Evolutionary conservation across 805 yeast species (phyloP), one percentile per base, ranked within the genome.

Genomic region (Starmerella stigmatis): DNA sequence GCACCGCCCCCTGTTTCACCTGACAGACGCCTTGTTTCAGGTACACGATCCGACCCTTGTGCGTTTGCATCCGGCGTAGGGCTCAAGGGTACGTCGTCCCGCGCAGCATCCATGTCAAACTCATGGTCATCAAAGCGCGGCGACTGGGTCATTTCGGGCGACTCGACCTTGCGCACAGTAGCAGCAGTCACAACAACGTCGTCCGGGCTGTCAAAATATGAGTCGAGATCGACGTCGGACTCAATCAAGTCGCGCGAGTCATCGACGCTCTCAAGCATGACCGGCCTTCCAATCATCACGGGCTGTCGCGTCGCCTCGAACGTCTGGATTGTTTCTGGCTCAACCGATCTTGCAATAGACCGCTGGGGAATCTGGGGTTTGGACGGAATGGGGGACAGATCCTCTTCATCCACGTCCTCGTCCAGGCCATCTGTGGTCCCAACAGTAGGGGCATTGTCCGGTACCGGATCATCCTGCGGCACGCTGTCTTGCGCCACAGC

Each of bases 221-320:
- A 26, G 25, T 44, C 44, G 7, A 44, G 41, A 27, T 48, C 43
- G 27, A 47, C 27, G 9, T 27, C 43, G 13, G 25, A 31, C n/a
- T 30, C 36, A 4, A 7, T 16, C 4, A 19, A 7, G 33, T 19
- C 33, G 25, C 20, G 33, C 12, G 33, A 26, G 23, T 17, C 33
- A 19, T 27, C 31, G 9, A 27, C n/a, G 9, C 19, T 38, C 17
- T 38, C 41, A 5, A 51, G 29, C 36, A 51, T 40, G 6, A 46
- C 51, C 3, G 55, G 54, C 33, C 39, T 35, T 4, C 46, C 56
- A 13, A 43, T 9, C 17, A 27, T 22, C 10, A 52, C 25, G 17
- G 46, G 55, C 25, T 50, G 46, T 8, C 45, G 46, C 25, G 36
- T 47, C 9, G 56, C 56, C 16, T 44, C 49, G n/a, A 51, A 36